Percentiles rank a stretch among this genome's conserved stretches.
phyloP scores from a whole-genome alignment of 352 stramenopile species.

The Peronosclerospora sorghi region DNA sequence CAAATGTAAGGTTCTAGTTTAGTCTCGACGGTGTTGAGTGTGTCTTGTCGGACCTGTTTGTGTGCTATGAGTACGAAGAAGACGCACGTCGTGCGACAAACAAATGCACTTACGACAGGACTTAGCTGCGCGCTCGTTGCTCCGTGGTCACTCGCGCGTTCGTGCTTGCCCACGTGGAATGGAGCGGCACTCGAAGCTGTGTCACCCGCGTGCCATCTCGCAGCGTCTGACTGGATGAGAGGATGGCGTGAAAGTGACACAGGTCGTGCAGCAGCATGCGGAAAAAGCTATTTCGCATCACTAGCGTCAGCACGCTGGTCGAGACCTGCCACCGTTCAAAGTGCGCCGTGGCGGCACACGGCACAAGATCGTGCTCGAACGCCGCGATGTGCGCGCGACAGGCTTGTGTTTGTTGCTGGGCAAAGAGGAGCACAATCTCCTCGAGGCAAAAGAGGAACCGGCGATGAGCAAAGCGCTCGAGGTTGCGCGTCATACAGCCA shows the following conservation, averaged over 20 bases:
- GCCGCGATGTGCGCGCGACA: conserved; percentile 34
- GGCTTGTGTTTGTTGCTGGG: conserved; percentile 50
- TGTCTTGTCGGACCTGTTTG: too few species aligned
- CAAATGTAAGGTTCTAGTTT: too few species aligned
- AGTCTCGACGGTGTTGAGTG: too few species aligned
- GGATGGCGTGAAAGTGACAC: conserved; percentile 53
- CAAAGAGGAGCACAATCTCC: conserved; percentile 64
- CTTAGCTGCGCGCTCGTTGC: conserved; percentile 18
- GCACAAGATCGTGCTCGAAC: conserved; percentile 46
- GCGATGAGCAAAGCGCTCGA: conserved; percentile 57
- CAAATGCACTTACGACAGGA: too few species aligned
- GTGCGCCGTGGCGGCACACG: conserved; percentile 24
- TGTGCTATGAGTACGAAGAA: too few species aligned
- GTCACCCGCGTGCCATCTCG: conserved; percentile 60
- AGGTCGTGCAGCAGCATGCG: conserved; percentile 62
- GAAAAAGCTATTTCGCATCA: conserved; percentile 63
- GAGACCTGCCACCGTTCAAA: conserved; percentile 67
- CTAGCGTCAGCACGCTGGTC: conserved; percentile 52
- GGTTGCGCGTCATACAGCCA: conserved; percentile 21
- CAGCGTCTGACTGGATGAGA: conserved; percentile 55
- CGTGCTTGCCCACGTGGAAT: conserved; percentile 43
- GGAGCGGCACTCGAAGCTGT: conserved; percentile 47
- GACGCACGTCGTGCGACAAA: too few species aligned
- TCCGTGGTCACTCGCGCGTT: conserved; percentile 19
- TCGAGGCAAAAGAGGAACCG: conserved; percentile 74